These are phyloP conservation scores for Chytridium lagenaria DNA, from an alignment of 371 early-diverging fungal species.

Conservation along the genomic window DNA sequence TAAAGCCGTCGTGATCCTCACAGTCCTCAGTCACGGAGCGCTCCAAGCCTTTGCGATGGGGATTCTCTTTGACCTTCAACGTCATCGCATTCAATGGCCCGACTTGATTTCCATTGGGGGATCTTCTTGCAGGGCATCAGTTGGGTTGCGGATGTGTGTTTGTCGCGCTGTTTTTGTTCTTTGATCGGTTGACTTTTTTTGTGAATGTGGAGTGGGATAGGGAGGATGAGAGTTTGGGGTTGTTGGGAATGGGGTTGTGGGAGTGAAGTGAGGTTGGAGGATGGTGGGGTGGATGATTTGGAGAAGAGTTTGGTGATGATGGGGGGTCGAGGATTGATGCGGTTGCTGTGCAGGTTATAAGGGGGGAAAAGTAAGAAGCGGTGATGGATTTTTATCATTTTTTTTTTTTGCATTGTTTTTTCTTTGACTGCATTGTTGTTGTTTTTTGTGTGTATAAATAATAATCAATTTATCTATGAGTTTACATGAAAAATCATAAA, in stretches of 20 bases:
- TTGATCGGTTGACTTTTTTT: conserved; percentile 27
- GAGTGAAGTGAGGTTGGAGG: neutral
- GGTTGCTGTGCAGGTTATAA: conserved; percentile 2
- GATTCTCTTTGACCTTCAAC: conserved; percentile 18
- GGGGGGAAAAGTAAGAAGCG: conserved; percentile 1
- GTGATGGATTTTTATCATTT: neutral
- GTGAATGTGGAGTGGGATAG: conserved; percentile 9
- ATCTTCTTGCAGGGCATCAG: conserved; percentile 16
- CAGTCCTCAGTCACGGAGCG: conserved; percentile 16
- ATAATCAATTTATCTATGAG: too few species aligned
- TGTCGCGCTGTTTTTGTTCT: conserved; percentile 22
- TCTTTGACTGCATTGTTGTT: neutral
- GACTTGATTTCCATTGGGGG: conserved; percentile 28
- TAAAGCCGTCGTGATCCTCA: conserved; percentile 27
- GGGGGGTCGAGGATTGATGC: conserved; percentile 21
- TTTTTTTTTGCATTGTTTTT: neutral
- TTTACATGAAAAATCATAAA: too few species aligned
- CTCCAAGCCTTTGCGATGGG: conserved; percentile 24
- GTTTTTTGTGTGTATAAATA: neutral
- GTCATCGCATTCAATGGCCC: conserved; percentile 21
- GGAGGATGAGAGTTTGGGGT: neutral
- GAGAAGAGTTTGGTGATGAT: neutral
- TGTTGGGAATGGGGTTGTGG: neutral
- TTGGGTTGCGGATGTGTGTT: conserved; percentile 31
- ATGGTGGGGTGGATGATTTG: neutral